Base-by-base conservation (phyloP, 345 rosid species). In the Trapa incisa region DNA sequence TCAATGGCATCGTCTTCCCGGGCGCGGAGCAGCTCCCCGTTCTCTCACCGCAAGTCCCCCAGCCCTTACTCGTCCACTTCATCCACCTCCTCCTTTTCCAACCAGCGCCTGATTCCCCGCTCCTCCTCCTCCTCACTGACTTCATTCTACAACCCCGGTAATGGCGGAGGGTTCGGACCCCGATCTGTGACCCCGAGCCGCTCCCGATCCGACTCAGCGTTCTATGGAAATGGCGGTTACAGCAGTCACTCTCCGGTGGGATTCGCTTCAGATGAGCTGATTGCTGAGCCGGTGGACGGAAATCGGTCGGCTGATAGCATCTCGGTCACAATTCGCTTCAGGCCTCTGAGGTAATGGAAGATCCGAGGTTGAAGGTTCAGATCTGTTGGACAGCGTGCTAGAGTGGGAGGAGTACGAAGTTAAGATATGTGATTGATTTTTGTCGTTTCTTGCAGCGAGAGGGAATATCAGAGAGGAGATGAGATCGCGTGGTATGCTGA, bases 401-500 rank as follows among this genome's bases (percentile, higher is more conserved):
- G 63, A 67, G 61, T 74, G 15, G 37, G 47, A 66, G 39, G 58
- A 36, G 8, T 47, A 38, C 41, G 48, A 68, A n/a, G 39, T 45
- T 67, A 16, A 48, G 53, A 66, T 74, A 38, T 41, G 62, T 22
- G 37, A 29, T 33, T 36, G 53, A 32, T 16, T 36, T 33, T 16
- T 53, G 48, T 56, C 53, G 47, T 65, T 75, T 72, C 65, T 75
- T 79, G 75, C 80, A 95, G 99, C 66, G 97, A 88, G 71, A 85
- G 96, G 75, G 99, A 95, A 84, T 91, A 81, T 70, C 94, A 85
- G 72, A 82, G 86, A 79, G 98, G 98, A 69, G 99, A 95, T 57
- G 99, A 95, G 83, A 87, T 91, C 70, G 84, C 96, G 45, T 95
- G 99, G 99, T 86, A 82, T 22, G 88, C 99, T 14, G 99, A 95